phyloP scores from a whole-genome alignment of 202 grass and related monocot genomes.

The Hordeum pubiflorum region DNA sequence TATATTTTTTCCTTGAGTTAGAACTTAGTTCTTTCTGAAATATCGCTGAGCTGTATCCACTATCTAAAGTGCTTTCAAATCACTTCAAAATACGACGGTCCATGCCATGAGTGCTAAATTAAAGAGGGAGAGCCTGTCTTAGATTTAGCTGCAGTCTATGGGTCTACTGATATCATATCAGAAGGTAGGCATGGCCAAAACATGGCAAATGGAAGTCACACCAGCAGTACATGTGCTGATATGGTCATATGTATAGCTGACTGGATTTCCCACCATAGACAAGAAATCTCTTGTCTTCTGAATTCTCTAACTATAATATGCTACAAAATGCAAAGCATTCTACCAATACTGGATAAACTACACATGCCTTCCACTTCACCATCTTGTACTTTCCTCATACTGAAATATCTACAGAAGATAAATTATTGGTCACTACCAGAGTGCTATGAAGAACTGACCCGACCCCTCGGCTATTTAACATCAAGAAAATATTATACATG shows the following conservation, averaged over 20 bases:
- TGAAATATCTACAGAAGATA: slow-evolving; percentile 24
- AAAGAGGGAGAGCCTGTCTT: neutral
- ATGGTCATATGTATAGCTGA: neutral
- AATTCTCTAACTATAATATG: slow-evolving; percentile 3
- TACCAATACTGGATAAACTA: slow-evolving; percentile 22
- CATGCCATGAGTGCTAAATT: neutral
- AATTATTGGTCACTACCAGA: slow-evolving; percentile 11
- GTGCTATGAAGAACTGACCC: slow-evolving; percentile 8
- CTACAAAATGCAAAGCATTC: slow-evolving; percentile 10
- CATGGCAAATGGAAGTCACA: neutral
- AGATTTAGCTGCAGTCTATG: slow-evolving; percentile 2
- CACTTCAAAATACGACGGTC: neutral
- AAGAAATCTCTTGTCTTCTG: neutral
- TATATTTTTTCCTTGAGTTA: neutral
- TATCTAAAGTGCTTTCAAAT: neutral
- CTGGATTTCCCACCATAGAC: neutral
- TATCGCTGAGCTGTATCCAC: neutral
- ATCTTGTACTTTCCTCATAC: slow-evolving; percentile 20
- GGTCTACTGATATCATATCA: neutral
- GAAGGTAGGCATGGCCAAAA: neutral
- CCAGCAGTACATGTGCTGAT: neutral
- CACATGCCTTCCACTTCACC: neutral
- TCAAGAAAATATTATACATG: slow-evolving; percentile 40
- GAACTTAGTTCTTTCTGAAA: neutral
- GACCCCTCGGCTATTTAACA: slow-evolving; percentile 9